These are phyloP conservation scores for Jaminaea rosea DNA, from an alignment of 1,284 basidiomycete genomes.

Conservation along the genomic window DNA sequence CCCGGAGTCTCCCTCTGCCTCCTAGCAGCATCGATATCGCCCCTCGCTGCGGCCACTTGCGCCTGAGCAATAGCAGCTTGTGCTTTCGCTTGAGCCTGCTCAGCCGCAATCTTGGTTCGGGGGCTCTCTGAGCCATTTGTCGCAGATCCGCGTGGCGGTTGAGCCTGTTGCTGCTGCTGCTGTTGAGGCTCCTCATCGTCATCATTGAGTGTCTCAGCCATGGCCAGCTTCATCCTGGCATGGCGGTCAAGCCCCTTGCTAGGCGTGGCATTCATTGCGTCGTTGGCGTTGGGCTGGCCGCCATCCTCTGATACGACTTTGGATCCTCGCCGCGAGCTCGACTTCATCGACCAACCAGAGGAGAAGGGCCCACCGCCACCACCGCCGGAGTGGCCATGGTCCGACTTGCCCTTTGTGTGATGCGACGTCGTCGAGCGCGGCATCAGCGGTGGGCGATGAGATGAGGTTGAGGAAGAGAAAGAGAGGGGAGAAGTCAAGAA, in stretches of 20 bases:
- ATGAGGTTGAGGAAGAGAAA: too few relatives aligned
- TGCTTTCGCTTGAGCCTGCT: neutral
- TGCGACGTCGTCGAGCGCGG: too few relatives aligned
- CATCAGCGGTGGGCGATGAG: too few relatives aligned
- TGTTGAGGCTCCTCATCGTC: neutral
- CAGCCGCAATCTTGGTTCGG: neutral
- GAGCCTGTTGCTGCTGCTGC: neutral
- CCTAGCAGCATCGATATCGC: neutral
- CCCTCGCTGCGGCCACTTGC: neutral
- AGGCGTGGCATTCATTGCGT: neutral
- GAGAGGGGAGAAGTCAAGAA: too few relatives aligned
- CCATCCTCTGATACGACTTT: neutral
- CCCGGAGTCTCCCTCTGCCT: constrained; percentile 14
- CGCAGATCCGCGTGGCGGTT: neutral
- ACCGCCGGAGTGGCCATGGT: too few relatives aligned
- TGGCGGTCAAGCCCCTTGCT: neutral
- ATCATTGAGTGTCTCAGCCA: neutral
- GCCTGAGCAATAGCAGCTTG: neutral
- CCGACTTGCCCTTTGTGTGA: too few relatives aligned
- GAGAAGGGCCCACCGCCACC: neutral
- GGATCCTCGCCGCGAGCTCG: neutral
- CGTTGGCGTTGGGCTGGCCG: neutral
- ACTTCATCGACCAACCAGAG: neutral
- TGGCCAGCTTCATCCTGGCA: neutral
- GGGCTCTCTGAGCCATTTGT: neutral